Base-by-base conservation (phyloP, 2,329 filamentous ascomycete species). In the Shiraia bambusicola region DNA sequence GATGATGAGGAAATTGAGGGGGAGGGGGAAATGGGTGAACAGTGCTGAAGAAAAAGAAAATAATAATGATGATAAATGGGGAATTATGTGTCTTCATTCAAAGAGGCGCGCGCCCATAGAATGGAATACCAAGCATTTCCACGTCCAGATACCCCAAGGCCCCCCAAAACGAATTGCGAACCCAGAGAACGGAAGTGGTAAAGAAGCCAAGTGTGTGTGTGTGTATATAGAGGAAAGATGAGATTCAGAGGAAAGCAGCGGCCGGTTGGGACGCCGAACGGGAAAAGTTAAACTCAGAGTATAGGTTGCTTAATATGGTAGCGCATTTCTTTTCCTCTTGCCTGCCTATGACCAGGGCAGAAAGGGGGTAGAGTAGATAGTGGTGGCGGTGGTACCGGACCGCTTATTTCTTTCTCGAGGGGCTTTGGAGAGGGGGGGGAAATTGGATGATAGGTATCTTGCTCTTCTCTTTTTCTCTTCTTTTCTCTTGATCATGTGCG, bases 261-360 rank as follows among this genome's bases (percentile, higher is more conserved):
- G 19, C 8, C 19, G 19, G 8, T 22, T 22, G 47, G 40, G 48
- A 34, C 40, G 53, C 50, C 46, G 41, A 54, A 47, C 8, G 19
- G 19, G 36, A 47, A 28, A 44, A 50, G 53, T 59, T 52, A 56
- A 56, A 61, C 52, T 54, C 57, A 54, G 50, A 61, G 60, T 60
- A 64, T 48, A 58, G 63, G 58, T 58, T 61, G 62, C 19, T 22
- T 22, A 22, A 22, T 22, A 59, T 56, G 58, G 61, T 63, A 65
- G 62, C 61, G 57, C 54, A 54, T 50, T 43, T 52, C 48, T 54
- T 47, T 55, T 45, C 48, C 47, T 44, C 46, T 47, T 43, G 39
- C 40, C 50, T 50, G 49, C 49, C 54, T 44, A 45, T 49, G 44
- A 50, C 49, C 50, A 48, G 48, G 56, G 59, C 55, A 48, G 53